Evolutionary conservation across 2,329 filamentous ascomycete species (phyloP).

Genomic region (Neofusicoccum kwambonambiense): DNA sequence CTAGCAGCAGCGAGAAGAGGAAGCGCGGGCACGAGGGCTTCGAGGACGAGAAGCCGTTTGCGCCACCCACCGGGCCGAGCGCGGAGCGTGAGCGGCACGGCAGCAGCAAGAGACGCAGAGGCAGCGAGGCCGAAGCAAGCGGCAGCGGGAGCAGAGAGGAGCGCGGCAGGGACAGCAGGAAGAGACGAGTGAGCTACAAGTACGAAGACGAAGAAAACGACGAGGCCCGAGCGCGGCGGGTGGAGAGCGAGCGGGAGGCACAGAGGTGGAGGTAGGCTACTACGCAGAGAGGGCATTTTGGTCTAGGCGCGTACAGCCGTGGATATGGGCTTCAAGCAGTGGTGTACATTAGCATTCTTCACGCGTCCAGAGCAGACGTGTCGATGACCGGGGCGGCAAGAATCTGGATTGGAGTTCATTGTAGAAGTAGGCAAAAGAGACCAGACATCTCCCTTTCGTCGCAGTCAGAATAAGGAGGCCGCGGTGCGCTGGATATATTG

Average conservation of each 20-base stretch:
- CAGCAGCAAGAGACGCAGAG: constrained; percentile 23
- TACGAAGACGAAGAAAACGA: constrained; percentile 46
- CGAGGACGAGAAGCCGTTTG: constrained; percentile 26
- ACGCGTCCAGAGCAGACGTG: too few species aligned
- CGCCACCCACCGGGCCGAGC: constrained; percentile 47
- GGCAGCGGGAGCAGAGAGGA: constrained; percentile 50
- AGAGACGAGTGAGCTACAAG: constrained; percentile 27
- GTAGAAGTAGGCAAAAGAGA: neutral
- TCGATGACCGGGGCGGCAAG: neutral
- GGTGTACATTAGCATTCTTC: neutral
- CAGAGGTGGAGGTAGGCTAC: constrained; percentile 30
- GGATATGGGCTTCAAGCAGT: neutral
- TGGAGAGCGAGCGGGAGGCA: constrained; percentile 61
- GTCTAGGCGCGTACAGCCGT: neutral
- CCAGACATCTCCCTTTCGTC: neutral
- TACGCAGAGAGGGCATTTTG: neutral
- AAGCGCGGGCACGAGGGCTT: constrained; percentile 44
- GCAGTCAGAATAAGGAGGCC: neutral
- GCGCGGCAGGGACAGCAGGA: constrained; percentile 53
- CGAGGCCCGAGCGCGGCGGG: constrained; percentile 38
- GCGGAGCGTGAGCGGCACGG: constrained; percentile 39
- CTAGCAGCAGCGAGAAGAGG: constrained; percentile 45
- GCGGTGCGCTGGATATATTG: neutral
- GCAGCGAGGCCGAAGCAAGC: constrained; percentile 35
- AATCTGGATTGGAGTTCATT: neutral